Percentiles rank a stretch among this genome's conserved stretches.
These are phyloP conservation scores for Kockovaella imperatae DNA, from an alignment of 768 basidiomycete species.

Conservation along the genomic window DNA sequence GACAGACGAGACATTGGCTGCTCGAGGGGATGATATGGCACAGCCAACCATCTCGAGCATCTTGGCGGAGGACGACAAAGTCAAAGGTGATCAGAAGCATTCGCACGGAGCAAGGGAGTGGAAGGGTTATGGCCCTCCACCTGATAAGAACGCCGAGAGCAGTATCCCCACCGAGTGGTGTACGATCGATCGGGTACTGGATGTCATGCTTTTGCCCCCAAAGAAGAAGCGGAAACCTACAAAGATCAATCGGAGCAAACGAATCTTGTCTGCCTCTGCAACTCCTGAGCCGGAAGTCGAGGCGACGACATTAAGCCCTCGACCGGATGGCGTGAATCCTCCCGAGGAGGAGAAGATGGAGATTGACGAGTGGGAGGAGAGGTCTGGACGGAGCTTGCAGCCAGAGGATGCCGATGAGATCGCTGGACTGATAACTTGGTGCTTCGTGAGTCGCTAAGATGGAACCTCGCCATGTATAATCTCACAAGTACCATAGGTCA, in stretches of 20 bases:
- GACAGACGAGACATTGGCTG: constrained; percentile 40
- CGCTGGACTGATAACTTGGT: constrained; percentile 56
- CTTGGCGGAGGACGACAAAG: constrained; percentile 46
- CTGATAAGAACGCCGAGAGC: constrained; percentile 57
- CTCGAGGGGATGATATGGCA: constrained; percentile 31
- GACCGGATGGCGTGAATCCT: constrained; percentile 58
- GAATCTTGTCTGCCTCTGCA: constrained; percentile 13
- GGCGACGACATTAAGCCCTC: constrained; percentile 11
- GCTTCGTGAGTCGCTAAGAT: constrained; percentile 45
- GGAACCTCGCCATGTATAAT: not conserved
- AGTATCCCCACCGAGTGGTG: constrained; percentile 72
- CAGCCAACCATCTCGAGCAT: constrained; percentile 34
- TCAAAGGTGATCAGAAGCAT: constrained; percentile 42
- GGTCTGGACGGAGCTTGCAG: constrained; percentile 48
- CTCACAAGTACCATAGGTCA: constrained; percentile 50
- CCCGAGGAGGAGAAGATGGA: constrained; percentile 53
- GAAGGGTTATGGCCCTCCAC: constrained; percentile 49
- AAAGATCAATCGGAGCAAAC: constrained; percentile 20
- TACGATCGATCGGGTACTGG: constrained; percentile 74
- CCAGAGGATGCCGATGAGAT: constrained; percentile 52
- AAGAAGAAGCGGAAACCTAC: constrained; percentile 33
- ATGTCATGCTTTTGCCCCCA: constrained; percentile 62
- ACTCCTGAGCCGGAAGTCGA: constrained; percentile 17
- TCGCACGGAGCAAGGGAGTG: constrained; percentile 12
- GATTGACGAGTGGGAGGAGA: constrained; percentile 57